Percentiles rank a stretch among this genome's conserved stretches.
Evolutionary conservation across 306 rosid genomes (phyloP).

Genomic region (Cicer chorassanicum): DNA sequence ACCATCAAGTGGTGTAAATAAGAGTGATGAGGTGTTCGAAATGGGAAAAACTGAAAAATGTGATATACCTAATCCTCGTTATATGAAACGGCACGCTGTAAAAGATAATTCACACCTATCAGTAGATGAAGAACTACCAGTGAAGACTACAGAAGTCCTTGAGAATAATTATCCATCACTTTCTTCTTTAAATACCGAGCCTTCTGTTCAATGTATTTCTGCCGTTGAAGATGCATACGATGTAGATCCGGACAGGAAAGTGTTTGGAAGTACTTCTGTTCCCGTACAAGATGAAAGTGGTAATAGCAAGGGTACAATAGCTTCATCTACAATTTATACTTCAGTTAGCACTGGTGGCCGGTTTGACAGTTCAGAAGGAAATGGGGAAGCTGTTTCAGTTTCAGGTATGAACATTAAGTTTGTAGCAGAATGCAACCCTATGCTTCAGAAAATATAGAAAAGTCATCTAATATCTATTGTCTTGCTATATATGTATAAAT

Average conservation of each 20-base stretch:
- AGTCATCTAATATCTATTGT: neutral
- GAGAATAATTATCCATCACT: no score
- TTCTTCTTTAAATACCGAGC: no score
- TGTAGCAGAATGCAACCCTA: neutral
- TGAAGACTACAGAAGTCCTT: slow-evolving; percentile 19
- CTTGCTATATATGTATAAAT: slow-evolving; percentile 7
- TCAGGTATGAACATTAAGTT: slow-evolving; percentile 61
- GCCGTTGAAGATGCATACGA: slow-evolving; percentile 41
- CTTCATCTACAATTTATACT: slow-evolving; percentile 48
- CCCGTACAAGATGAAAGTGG: slow-evolving; percentile 44
- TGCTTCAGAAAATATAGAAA: neutral
- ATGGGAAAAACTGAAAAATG: neutral
- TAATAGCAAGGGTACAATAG: slow-evolving; percentile 27
- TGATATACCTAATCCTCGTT: slow-evolving; percentile 2
- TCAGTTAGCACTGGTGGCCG: slow-evolving; percentile 58
- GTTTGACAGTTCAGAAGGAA: slow-evolving; percentile 45
- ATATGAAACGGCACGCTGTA: no score
- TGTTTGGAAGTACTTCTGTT: slow-evolving; percentile 47
- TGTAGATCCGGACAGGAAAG: slow-evolving; percentile 44
- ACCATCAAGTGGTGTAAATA: slow-evolving; percentile 33
- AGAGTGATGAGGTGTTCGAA: slow-evolving; percentile 39
- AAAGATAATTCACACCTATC: slow-evolving; percentile 27
- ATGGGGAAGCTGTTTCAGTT: slow-evolving; percentile 48
- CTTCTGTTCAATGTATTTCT: slow-evolving; percentile 25
- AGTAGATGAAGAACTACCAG: slow-evolving; percentile 32